These are phyloP conservation scores for Fusarium pilosicola DNA, from an alignment of 2,329 filamentous ascomycete species.

Conservation along the genomic window DNA sequence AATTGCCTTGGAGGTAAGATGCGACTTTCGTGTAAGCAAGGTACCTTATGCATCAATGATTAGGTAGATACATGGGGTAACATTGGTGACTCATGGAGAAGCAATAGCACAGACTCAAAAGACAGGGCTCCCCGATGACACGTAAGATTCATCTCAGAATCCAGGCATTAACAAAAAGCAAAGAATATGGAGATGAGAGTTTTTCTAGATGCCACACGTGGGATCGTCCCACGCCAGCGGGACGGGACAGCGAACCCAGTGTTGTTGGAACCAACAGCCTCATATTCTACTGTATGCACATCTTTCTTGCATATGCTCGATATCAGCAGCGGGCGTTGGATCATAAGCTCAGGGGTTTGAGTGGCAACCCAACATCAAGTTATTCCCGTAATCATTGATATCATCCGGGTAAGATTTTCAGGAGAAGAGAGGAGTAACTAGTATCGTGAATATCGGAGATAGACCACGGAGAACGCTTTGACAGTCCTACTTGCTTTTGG, in stretches of 20 bases:
- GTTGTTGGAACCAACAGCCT: constrained; percentile 26
- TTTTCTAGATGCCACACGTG: constrained; percentile 31
- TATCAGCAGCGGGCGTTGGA: not conserved
- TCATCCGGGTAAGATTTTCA: constrained; percentile 8
- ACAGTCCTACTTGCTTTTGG: constrained; percentile 9
- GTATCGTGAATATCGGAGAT: constrained; percentile 1
- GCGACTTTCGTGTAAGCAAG: constrained; percentile 1
- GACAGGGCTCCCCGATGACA: constrained; percentile 10
- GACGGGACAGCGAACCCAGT: constrained; percentile 18
- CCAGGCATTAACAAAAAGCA: not conserved
- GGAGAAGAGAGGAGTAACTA: constrained; percentile 2
- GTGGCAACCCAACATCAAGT: not conserved
- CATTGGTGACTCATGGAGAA: constrained; percentile 7
- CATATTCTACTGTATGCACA: not conserved
- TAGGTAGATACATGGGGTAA: not conserved
- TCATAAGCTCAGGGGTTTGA: constrained; percentile 17
- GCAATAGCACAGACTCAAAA: constrained; percentile 1
- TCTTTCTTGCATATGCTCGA: not conserved
- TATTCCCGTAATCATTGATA: not conserved
- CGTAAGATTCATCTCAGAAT: constrained; percentile 10
- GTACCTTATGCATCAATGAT: not conserved
- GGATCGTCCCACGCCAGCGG: constrained; percentile 27
- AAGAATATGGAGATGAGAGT: constrained; percentile 14
- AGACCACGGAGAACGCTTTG: constrained; percentile 10
- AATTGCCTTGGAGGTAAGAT: constrained; percentile 4